Evolutionary conservation across 2,329 filamentous ascomycete genomes (phyloP), one percentile per base, ranked within the genome.

Genomic region (Iodosphaeria phyllophila): DNA sequence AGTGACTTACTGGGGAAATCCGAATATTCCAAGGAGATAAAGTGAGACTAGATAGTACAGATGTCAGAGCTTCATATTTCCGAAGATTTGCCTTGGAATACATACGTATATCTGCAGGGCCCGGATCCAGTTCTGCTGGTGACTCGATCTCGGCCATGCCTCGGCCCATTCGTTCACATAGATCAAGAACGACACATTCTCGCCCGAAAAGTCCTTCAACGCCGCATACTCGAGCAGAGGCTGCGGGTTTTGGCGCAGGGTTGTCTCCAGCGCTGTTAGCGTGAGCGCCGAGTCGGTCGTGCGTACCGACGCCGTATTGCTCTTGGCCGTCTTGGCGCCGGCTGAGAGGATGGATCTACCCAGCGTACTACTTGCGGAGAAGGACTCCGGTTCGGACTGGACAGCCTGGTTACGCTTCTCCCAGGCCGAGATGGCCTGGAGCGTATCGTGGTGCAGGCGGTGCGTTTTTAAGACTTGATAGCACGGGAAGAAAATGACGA

Each of bases 401-500:
- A 23, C 23, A 5, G 38, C 35, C 32, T 48, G 46, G 31, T 50
- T 49, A 25, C 51, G 49, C 15, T 48, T 40, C 32, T 60, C 54
- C 58, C 58, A 62, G 20, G 49, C 45, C 10, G 55, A 51, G 31
- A 62, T 60, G 7, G 52, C 52, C 28, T 60, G 52, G 26, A 60
- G 49, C 1, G 56, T 60, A 31, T 61, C 56, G 32, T 56, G 49
- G 19, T 44, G 47, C 3, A 61, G 49, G n/a, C 42, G 42, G 27
- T 51, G 52, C 28, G 57, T 53, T 28, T 47, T 52, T 23, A 48
- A 32, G 15, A 69, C 59, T 36, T 74, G 64, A 44, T 56, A 60
- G 41, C 68, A 61, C 5, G 72, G 72, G 29, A 73, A 52, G 38
- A 73, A 64, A 34, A 77, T 53, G 27, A 68, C 64, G 36, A 69